Base-by-base conservation (phyloP, 2,329 filamentous ascomycete genomes). In the Plectosphaerella sp. region DNA sequence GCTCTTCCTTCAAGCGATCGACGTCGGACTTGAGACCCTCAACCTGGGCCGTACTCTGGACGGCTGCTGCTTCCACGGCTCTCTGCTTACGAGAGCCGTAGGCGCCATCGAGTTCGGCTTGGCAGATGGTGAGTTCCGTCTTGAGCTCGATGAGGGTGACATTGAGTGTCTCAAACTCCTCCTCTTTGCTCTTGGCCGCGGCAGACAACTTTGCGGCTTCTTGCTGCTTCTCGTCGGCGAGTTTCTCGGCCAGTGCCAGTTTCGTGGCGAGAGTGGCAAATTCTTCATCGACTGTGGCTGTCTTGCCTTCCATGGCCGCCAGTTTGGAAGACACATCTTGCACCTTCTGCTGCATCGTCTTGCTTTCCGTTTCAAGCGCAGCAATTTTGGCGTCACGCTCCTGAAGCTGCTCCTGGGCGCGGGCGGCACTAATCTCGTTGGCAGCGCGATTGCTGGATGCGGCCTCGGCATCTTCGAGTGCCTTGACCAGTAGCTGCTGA, bases 41-140 rank as follows among this genome's bases (percentile, higher is more conserved):
- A 43, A 74, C 67, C 61, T 80, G 74, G n/a, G 60, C 64, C 52
- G 69, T 71, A 52, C 67, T 73, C 65, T 80, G 78, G 58, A 77
- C 68, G 45, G 78, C 78, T 1, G 81, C 81, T 18, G 77, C 76
- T 57, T 83, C 80, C 12, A 78, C 77, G 18, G 81, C 80, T 20
- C 82, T 78, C 67, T 84, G 75, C 53, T 78, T 75, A 54, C 80
- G 76, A 52, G 77, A 76, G 52, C 81, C 81, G 62, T 84, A 83
- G 24, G 81, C 81, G 52, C 79, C 79, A 57, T 85, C 82, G 28
- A 85, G 74, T 65, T 85, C 82, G 16, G 82, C 82, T 61, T 80
- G 78, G 48, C 79, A 78, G 59, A 84, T 76, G 45, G 80, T 82
- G 54, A 82, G 71, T 60, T 84, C 81, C 50, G 80, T 83, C 73